Conservation (phyloP, 148 eudicot species). For the Silene conica region DNA sequence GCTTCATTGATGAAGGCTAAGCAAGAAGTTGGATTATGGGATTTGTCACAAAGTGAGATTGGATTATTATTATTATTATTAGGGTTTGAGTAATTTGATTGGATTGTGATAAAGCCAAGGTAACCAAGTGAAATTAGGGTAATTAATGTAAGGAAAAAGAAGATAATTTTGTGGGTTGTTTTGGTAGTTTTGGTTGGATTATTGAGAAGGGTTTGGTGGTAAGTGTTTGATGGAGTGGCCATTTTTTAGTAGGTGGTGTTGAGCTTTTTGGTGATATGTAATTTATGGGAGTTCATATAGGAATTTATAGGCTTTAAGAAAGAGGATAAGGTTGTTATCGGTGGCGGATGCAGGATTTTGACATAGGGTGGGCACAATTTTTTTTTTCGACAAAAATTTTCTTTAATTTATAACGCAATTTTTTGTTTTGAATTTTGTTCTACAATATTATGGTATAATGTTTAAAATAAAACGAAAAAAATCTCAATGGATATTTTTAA, state of each 20-base stretch:
- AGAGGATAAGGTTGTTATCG: neutral
- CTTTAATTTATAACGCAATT: no score
- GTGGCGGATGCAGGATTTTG: no score
- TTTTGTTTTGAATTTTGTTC: no score
- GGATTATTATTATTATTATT: neutral
- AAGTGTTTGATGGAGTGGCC: conserved; percentile 13
- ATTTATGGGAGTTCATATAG: neutral
- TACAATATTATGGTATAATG: no score
- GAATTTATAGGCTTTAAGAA: neutral
- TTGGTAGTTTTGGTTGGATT: neutral
- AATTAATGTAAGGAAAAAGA: conserved; percentile 1
- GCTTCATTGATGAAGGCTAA: conserved; percentile 5
- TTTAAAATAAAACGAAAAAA: no score
- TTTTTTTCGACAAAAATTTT: no score
- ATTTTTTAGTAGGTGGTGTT: neutral
- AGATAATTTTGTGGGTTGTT: conserved; percentile 14
- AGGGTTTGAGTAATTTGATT: neutral
- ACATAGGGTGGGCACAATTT: no score
- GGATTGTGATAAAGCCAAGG: conserved; percentile 18
- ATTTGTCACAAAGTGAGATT: conserved; percentile 18
- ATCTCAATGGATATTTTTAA: no score
- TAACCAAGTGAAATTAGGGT: conserved; percentile 21
- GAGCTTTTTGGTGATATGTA: neutral
- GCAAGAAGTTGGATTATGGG: conserved; percentile 21
- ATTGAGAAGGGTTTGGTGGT: conserved; percentile 18